Evolutionary conservation across 257 asterid species (phyloP), one percentile per base, ranked within the genome.

Genomic region (Solanum lignicaule): DNA sequence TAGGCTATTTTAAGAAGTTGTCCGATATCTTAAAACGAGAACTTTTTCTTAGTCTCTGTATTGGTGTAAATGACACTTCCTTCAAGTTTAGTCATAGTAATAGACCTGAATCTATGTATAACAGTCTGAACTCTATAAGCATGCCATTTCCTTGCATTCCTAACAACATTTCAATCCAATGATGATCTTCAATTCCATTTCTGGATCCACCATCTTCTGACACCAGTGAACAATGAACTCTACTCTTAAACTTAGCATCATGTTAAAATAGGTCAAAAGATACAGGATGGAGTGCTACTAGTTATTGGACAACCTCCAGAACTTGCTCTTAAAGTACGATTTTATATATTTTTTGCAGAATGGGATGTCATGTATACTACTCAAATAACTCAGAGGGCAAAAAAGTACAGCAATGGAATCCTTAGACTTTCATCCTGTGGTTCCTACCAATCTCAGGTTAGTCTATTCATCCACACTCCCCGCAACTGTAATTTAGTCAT

Each of bases 291-390:
- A 41, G 35, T 76, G 58, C 84, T 18, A 76, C 55, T 36, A 36
- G 32, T 74, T 74, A 74, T 74, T 35, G 82, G 48, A 33, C 16
- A 74, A 74, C 31, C 82, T 74, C 82, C 82, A 75, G 82, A 32
- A 36, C 55, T 36, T 75, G 83, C 25, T 75, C 52, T 74, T 35
- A 20, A 35, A 82, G 20, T 48, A 31, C 86, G 33, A 82, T 29
- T 82, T 25, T 10, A 16, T 76, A 79, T 66, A 58, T 23, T 21
- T 4, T 39, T 20, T 88, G 86, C 91, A 90, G 92, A 88, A 88
- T 90, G 90, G 90, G 89, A 88, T 72, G 92, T 82, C 41, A 88
- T 87, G 89, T 90, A 90, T 88, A 90, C 92, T 25, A 68, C 84
- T 76, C 89, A 90, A 82, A 31, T 88, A 81, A 88, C 87, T 83